Evolutionary conservation across 768 basidiomycete genomes (phyloP).

Genomic region (Clitopilus passeckerianus): DNA sequence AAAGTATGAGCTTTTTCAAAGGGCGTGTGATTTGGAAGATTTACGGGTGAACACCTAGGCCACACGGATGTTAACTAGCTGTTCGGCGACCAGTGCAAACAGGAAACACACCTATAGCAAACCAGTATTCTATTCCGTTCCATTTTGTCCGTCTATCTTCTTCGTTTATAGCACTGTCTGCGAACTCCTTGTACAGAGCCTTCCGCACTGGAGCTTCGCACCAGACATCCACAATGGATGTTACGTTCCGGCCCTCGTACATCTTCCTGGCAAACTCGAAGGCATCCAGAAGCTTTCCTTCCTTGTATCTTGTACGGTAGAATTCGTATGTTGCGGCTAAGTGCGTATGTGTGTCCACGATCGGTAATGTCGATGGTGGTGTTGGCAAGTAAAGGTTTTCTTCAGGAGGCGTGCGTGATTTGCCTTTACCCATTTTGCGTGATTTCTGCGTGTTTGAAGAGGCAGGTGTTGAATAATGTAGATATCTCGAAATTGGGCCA

Average conservation of each 20-base stretch:
- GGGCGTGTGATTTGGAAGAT: slow-evolving; percentile 14
- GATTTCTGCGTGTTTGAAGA: background rate
- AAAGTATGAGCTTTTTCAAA: background rate
- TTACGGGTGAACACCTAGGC: slow-evolving; percentile 69
- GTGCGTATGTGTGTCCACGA: slow-evolving; percentile 86
- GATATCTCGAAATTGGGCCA: background rate
- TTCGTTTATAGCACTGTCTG: slow-evolving; percentile 57
- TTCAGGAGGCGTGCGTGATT: slow-evolving; percentile 30
- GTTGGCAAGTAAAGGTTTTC: slow-evolving; percentile 31
- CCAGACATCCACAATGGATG: slow-evolving; percentile 81
- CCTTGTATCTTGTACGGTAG: slow-evolving; percentile 60
- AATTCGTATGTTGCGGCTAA: slow-evolving; percentile 66
- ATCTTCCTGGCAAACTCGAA: slow-evolving; percentile 64
- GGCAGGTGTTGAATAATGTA: slow-evolving; percentile 1
- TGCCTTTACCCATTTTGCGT: slow-evolving; percentile 33
- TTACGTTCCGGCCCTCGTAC: slow-evolving; percentile 52
- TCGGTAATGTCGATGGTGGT: slow-evolving; percentile 27
- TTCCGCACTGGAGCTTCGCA: slow-evolving; percentile 71
- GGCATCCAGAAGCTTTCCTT: slow-evolving; percentile 48
- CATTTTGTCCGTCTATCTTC: slow-evolving; percentile 47
- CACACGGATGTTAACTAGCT: slow-evolving; percentile 1
- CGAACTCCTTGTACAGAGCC: slow-evolving; percentile 61
- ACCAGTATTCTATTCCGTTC: slow-evolving; percentile 75
- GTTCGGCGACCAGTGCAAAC: background rate
- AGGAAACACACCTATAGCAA: slow-evolving; percentile 63